Percentiles rank a stretch among this genome's conserved stretches.
Conservation (phyloP, 164 flowering plant species). For the Magnolia changhungtana region DNA sequence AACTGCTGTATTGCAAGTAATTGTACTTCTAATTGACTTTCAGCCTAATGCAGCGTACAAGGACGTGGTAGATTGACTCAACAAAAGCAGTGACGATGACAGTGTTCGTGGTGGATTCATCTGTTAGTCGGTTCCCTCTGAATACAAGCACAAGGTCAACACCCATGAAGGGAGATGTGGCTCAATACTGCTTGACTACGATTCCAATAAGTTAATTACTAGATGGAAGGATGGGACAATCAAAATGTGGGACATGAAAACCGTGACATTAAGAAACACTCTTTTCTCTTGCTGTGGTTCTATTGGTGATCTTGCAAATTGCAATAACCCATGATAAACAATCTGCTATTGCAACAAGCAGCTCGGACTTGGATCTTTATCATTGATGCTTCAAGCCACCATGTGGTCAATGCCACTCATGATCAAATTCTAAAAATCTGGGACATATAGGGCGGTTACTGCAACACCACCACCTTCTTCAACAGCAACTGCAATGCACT, state of each 20-base stretch:
- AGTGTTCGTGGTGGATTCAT: conserved; percentile 40
- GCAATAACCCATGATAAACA: conserved; percentile 74
- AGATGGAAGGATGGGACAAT: conserved; percentile 88
- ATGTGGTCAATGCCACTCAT: conserved; percentile 76
- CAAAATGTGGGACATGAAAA: conserved; percentile 83
- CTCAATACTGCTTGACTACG: conserved; percentile 62
- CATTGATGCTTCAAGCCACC: conserved; percentile 74
- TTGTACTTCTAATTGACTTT: neutral
- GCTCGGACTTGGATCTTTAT: conserved; percentile 85
- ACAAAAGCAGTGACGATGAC: conserved; percentile 73
- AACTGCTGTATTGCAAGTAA: neutral
- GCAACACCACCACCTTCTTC: conserved; percentile 69
- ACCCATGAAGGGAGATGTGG: conserved; percentile 95
- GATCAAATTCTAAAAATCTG: conserved; percentile 87
- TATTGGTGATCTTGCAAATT: conserved; percentile 59
- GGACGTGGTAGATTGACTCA: conserved; percentile 59
- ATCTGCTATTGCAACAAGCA: conserved; percentile 79
- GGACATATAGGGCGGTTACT: conserved; percentile 88
- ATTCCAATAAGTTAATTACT: conserved; percentile 64
- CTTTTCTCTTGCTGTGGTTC: conserved; percentile 81
- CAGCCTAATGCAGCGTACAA: conserved; percentile 79
- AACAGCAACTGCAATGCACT: conserved; percentile 86
- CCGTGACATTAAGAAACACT: conserved; percentile 46
- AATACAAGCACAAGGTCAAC: conserved; percentile 55
- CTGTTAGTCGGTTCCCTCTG: conserved; percentile 56